Conservation (phyloP, 2,329 filamentous ascomycete genomes). For the Didymella pomorum region DNA sequence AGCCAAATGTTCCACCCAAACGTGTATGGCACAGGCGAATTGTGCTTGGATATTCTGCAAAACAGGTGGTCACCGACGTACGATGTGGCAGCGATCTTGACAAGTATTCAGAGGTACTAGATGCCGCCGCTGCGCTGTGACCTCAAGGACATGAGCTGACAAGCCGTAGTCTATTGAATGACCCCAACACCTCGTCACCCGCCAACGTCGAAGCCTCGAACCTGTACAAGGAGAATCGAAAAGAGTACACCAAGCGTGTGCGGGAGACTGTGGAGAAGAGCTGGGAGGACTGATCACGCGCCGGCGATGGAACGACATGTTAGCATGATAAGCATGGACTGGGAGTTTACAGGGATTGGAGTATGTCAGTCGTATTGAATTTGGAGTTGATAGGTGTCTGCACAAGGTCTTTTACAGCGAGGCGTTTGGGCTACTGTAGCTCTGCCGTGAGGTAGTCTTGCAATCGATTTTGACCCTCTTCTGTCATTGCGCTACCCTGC, state of each 20-base stretch:
- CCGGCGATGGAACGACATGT: constrained; percentile 6
- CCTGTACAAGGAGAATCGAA: constrained; percentile 96
- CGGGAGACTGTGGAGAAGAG: constrained; percentile 98
- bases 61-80: constrained; percentile 99
- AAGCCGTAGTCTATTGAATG: constrained; percentile 80
- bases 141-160: constrained; percentile 27
- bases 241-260: constrained; percentile 95
- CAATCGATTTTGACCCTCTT: constrained; percentile 5
- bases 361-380: constrained; percentile 25
- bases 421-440: constrained; percentile 33
- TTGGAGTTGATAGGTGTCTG: constrained; percentile 22
- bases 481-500: background rate
- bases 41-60: constrained; percentile 95
- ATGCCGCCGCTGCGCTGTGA: background rate
- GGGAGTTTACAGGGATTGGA: constrained; percentile 30
- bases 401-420: constrained; percentile 32
- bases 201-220: constrained; percentile 98
- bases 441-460: constrained; percentile 24
- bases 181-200: constrained; percentile 97
- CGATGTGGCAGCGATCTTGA: constrained; percentile 95
- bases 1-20: constrained; percentile 99
- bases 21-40: constrained; percentile 94
- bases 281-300: constrained; percentile 79
- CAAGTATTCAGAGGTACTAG: constrained; percentile 90
- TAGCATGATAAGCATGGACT: constrained; percentile 27